phyloP scores from a whole-genome alignment of 148 eudicot species.

The Agrostemma githago region DNA sequence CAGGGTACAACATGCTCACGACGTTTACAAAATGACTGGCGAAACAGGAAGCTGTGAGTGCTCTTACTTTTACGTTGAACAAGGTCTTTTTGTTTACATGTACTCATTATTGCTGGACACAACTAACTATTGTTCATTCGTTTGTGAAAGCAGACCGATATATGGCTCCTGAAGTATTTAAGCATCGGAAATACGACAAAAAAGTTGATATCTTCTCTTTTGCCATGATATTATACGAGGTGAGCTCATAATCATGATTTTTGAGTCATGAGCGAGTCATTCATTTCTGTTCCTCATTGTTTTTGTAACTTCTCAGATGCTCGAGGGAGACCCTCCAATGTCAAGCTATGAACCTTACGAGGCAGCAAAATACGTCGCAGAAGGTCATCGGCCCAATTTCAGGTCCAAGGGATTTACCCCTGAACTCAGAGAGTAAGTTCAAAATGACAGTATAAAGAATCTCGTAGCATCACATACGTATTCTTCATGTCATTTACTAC shows the following conservation, averaged over 20 bases:
- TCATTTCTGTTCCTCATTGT: conserved; percentile 13
- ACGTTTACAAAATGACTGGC: conserved; percentile 96
- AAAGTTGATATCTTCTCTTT: conserved; percentile 98
- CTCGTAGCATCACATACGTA: neutral
- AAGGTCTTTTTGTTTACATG: neutral
- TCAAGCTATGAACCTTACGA: conserved; percentile 65
- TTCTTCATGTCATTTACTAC: neutral
- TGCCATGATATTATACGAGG: conserved; percentile 95
- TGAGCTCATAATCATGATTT: conserved; percentile 30
- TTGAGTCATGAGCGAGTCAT: neutral
- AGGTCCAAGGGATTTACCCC: conserved; percentile 52
- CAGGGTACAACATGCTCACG: conserved; percentile 82
- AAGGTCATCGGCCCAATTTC: conserved; percentile 74
- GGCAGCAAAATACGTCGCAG: conserved; percentile 71
- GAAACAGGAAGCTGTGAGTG: conserved; percentile 99
- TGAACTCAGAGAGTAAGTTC: conserved; percentile 72
- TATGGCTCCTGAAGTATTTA: conserved; percentile 99
- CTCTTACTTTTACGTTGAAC: conserved; percentile 14
- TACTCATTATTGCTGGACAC: conserved; percentile 3
- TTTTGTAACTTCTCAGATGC: conserved; percentile 47
- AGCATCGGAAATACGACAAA: conserved; percentile 91
- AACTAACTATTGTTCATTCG: conserved; percentile 10
- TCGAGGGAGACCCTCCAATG: conserved; percentile 83
- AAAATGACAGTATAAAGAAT: neutral
- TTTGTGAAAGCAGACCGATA: conserved; percentile 60